Conservation (phyloP, 768 basidiomycete species). For the Boletus speciosus region DNA sequence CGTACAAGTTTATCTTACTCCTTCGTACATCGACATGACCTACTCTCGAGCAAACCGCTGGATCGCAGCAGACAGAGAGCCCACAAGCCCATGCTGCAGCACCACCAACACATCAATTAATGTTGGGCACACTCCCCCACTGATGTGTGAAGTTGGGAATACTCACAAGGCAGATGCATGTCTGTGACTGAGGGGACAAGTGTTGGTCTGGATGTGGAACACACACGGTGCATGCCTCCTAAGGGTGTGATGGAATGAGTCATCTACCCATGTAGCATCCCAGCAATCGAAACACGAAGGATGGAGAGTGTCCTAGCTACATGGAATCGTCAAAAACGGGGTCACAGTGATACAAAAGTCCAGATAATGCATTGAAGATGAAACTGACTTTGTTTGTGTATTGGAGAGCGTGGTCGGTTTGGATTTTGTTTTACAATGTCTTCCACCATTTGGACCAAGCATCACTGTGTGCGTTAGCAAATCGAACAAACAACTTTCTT, state of each 20-base stretch:
- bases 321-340: too few relatives aligned
- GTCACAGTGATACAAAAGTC: neutral
- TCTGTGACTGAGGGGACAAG: neutral
- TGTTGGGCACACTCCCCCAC: neutral
- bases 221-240: neutral
- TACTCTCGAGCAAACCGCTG: neutral
- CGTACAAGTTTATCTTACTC: neutral
- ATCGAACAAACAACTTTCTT: conserved; percentile 44
- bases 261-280: too few relatives aligned
- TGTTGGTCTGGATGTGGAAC: neutral
- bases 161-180: neutral
- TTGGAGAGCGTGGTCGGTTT: conserved; percentile 41
- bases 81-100: neutral
- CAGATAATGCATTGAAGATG: neutral
- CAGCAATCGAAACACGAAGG: neutral
- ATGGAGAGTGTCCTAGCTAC: neutral
- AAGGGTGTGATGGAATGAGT: too few relatives aligned
- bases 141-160: neutral
- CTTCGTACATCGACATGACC: neutral
- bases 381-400: conserved; percentile 36
- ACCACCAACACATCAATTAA: neutral
- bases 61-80: neutral
- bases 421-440: conserved; percentile 73
- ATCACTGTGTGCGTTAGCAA: conserved; percentile 61
- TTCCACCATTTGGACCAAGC: conserved; percentile 64